Conservation (phyloP, 73 alveolate genomes). For the Paramecium sonneborni region DNA sequence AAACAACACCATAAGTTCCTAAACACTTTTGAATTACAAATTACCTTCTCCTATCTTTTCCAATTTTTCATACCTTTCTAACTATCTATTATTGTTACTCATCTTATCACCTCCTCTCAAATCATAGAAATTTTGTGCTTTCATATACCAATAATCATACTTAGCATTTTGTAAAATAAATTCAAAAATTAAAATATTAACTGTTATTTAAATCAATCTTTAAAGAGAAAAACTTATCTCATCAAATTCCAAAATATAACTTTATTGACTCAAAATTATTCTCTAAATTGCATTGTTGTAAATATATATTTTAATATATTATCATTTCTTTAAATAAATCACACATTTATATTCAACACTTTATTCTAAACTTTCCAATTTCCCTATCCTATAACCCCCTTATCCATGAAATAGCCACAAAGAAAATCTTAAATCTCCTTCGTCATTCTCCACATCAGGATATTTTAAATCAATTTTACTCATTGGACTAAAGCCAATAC, state of each 20-base stretch:
- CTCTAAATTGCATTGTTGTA: background rate
- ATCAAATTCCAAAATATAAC: background rate
- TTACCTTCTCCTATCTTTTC: slow-evolving; percentile 85
- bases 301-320: background rate
- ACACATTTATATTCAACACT: slow-evolving; percentile 27
- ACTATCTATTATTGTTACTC: background rate
- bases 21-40: background rate
- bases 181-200: slow-evolving; percentile 24
- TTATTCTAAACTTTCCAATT: background rate
- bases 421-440: background rate
- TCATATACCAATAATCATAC: background rate
- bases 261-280: background rate
- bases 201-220: background rate
- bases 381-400: slow-evolving; percentile 13
- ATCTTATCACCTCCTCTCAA: slow-evolving; percentile 13
- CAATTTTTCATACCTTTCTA: slow-evolving; percentile 83
- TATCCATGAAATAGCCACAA: slow-evolving; percentile 20
- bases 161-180: background rate
- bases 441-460: slow-evolving; percentile 17
- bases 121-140: slow-evolving; percentile 29
- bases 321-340: slow-evolving; percentile 27
- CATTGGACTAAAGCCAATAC: slow-evolving; percentile 24
- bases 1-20: slow-evolving; percentile 96
- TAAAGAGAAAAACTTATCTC: background rate
- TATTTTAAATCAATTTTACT: background rate